Base-by-base conservation (phyloP, 805 yeast species). In the Candida patagonica region DNA sequence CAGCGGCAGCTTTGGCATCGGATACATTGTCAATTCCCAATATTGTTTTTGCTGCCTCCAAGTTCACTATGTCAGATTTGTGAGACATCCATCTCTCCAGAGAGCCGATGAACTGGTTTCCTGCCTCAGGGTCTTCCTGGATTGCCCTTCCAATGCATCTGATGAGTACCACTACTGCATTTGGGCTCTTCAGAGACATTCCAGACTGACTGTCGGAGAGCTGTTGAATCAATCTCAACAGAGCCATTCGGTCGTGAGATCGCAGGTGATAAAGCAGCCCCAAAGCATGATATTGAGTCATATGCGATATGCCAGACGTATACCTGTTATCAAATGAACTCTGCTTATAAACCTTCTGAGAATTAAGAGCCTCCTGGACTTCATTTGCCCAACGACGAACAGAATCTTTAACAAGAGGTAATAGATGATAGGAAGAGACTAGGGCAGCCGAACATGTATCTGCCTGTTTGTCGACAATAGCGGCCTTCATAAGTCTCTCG, bases 331-430 rank as follows among this genome's bases (percentile, higher is more conserved):
- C 58, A 41, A 45, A 43, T n/a, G 50, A 43, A 25, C 52, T 50
- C 22, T 46, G 42, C 3, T 54, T 49, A 35, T 48, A 50, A 30
- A 47, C 35, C 57, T 79, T 80, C 51, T 68, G 69, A 16, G 84
- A 74, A 42, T 69, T 66, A 36, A 87, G 77, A n/a, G 95, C 80
- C 60, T 92, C 97, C 62, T 83, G 88, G 12, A 94, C 79, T 68
- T 92, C 98, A 59, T 87, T 87, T 16, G 89, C 74, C 78, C 95
- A 89, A 57, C 97, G 76, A 55, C 85, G 82, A 27, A 92, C 94
- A 25, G 92, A 88, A 46, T 85, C 95, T 59, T 80, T 83, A 25
- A 96, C 86, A 42, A 84, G 78, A 2, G 95, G 94, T 50, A 88
- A 68, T 53, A 92, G 65, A 61, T 92, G 94, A 65, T 89, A 92